Base-by-base conservation (phyloP, 2,329 filamentous ascomycete species). In the Pestalotiopsis sp. region DNA sequence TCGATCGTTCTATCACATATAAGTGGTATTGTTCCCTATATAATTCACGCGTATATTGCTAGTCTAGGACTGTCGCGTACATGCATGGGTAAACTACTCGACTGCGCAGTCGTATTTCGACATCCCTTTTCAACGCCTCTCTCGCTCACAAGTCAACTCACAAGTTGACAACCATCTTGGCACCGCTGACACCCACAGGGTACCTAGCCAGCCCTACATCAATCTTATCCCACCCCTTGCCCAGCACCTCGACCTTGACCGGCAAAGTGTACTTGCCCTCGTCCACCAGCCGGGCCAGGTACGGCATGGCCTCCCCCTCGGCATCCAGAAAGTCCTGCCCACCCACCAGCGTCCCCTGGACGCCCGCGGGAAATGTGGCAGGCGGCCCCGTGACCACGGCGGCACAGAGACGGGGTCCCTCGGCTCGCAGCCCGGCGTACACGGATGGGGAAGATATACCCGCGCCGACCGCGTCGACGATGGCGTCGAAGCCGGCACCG, bases 381-480 rank as follows among this genome's bases (percentile, higher is more conserved):
- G 72, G 63, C 14, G 69, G 67, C 2, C 74, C 71, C 1, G 79
- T 79, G 25, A 78, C 64, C 2, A 81, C 75, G 13, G 74, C 67
- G 1, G 73, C 71, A 68, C 77, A 80, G 45, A 72, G 67, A 70
- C 72, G 77, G 3, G 75, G 73, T 2, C 79, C 78, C 23, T 69
- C 69, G 3, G 63, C 11, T 14, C 70, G 69, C 6, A 81, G 65
- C 3, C 73, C 69, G 2, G 75, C 74, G 45, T 74, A 77, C 3
- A 80, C 69, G 14, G 71, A 66, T 1, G 68, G 67, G 57, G 75
- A n/a, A n/a, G 71, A 60, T n/a, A 39, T 39, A 20, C 70, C 78
- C 3, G 74, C 76, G 0, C 71, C 73, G 2, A 81, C 78, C 2
- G 74, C 72, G 67, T 81, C 79, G 20, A 81, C 49, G 36, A 81